These are phyloP conservation scores for Fennellomyces sp. DNA, from an alignment of 371 early-diverging fungal genomes.

Conservation along the genomic window DNA sequence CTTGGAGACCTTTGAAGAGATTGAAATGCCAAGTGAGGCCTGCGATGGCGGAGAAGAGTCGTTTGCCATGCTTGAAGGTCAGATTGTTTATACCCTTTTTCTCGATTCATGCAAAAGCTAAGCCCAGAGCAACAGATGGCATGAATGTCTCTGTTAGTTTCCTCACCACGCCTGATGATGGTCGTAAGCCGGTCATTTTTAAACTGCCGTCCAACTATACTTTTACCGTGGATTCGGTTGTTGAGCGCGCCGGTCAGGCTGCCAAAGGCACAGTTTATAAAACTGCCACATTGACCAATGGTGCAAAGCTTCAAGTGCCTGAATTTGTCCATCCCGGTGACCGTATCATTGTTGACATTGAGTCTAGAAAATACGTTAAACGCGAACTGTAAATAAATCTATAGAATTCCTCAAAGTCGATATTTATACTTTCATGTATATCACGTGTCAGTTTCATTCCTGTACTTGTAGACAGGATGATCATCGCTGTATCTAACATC, in stretches of 20 bases:
- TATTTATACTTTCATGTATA: background rate
- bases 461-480: no score
- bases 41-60: conserved; percentile 63
- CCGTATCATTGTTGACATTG: conserved; percentile 72
- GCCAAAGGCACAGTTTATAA: conserved; percentile 75
- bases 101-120: conserved; percentile 8
- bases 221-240: conserved; percentile 41
- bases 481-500: no score
- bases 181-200: conserved; percentile 41
- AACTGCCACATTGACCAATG: conserved; percentile 74
- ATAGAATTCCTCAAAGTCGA: background rate
- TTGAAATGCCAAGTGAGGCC: conserved; percentile 53
- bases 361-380: conserved; percentile 65
- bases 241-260: conserved; percentile 63
- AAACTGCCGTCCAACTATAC: conserved; percentile 44
- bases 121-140: conserved; percentile 28
- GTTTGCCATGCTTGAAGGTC: conserved; percentile 47
- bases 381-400: conserved; percentile 31
- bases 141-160: conserved; percentile 49
- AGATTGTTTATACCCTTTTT: background rate
- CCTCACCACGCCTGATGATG: conserved; percentile 48
- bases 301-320: conserved; percentile 74
- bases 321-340: conserved; percentile 85
- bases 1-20: conserved; percentile 73
- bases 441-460: no score